Base-by-base conservation (phyloP, 2,329 filamentous ascomycete genomes). In the Septoria petroselini region DNA sequence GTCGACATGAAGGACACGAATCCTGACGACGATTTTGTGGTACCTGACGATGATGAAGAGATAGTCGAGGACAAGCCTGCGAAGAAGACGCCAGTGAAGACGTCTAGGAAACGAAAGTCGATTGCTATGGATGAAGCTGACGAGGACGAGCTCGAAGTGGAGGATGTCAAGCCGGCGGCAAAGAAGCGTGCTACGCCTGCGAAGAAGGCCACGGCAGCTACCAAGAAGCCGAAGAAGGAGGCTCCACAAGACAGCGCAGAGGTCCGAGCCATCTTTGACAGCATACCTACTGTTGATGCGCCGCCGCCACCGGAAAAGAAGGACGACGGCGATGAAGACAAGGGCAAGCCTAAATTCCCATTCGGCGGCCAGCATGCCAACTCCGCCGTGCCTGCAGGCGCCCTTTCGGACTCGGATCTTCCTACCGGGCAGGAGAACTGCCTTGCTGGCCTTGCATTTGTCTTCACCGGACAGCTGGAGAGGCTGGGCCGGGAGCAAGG, bases 401-500 rank as follows among this genome's bases (percentile, higher is more conserved):
- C 79, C 41, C 75, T 80, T 17, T 83, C 82, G 8, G 73, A 77
- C 7, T 81, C 76, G 23, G 88, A 95, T 12, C 73, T 96, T 41
- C 93, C 93, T 0, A 79, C 81, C 15, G 93, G 93, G 6, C 83
- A 84, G 44, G 88, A 93, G 8, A 94, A 96, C 61, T 98, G 93
- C 65, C 79, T 98, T 48, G 84, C 84, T 47, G 93, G 94, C 0
- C 76, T 97, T 48, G 86, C 83, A 0, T 98, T 98, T 65, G 93
- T 98, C 21, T 98, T 98, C 63, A 98, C 94, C 0, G 93, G 93
- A 18, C 78, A 96, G 18, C 75, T 97, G 31, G 80, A 87, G 53
- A 84, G 81, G 0, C 80, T 97, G 49, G 84, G 86, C 37, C 83
- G 93, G 53, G 90, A 95, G 4, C 90, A 95, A 61, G 91, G 82